Evolutionary conservation across 1,284 basidiomycete genomes (phyloP), one percentile per base, ranked within the genome.

Genomic region (Irpex sp.): DNA sequence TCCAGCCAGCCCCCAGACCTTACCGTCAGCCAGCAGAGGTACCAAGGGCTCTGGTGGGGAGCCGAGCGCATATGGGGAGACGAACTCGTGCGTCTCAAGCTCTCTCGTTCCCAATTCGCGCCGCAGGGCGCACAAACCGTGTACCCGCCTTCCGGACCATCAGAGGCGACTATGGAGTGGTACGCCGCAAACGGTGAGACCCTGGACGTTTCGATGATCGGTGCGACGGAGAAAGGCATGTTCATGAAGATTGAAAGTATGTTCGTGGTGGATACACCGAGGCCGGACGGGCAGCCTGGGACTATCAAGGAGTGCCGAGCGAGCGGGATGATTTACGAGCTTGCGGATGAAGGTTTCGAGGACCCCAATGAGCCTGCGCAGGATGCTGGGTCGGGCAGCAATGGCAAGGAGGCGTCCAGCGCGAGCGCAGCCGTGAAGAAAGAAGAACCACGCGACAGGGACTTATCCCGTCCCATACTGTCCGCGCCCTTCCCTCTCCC

Each of bases 1-100:
- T 16, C 58, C 8, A 55, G 64, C 4, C 28, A 54, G 52, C 58
- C 56, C n/a, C 16, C 63, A 6, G 47, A 52, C 16, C 73, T 76
- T 59, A 74, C 67, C 3, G 67, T 80, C 28, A 75, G 72, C 0
- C 85, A 88, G 67, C 79, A 73, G 42, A 79, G 84, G 45, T 91
- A 83, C 71, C 90, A 94, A 71, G 93, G 93, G 0, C 69, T 94
- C 12, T 95, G 91, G 91, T 91, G 89, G 87, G 93, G 93, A 8
- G 83, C 87, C 0, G 93, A 95, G 71, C 82, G 91, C n/a, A 88
- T 95, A 59, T 95, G 93, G 93, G 77, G 82, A 7, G 90, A 90
- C 62, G 93, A 95, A 65, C 81, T 94, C 59, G 84, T 94, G 23
- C 83, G 92, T n/a, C 75, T 95, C 56, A 90, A 90, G 67, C 72